Base-by-base conservation (phyloP, 2,329 filamentous ascomycete genomes). In the Phialocephala sp. region DNA sequence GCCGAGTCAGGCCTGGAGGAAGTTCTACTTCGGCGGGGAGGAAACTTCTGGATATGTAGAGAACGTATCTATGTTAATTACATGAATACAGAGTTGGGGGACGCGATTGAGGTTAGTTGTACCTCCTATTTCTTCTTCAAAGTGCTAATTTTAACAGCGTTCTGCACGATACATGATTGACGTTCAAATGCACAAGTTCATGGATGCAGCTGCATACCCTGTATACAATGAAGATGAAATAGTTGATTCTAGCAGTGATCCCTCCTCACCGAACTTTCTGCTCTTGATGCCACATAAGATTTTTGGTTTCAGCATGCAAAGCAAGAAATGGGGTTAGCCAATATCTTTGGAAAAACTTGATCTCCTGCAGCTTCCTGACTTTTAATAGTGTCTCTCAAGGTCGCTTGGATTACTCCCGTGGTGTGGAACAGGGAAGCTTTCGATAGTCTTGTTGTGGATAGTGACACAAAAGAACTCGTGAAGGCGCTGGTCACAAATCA, bases 131-230 rank as follows among this genome's bases (percentile, higher is more conserved):
- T 35, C 20, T 55, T 15, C 9, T 8, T 39, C 18, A 41, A 59
- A 2, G n/a, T 32, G 3, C 55, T 59, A 14, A 59, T 39, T 43
- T 58, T 2, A 41, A 59, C 9, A 50, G 45, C n/a, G 45, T 43
- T 59, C 20, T 43, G 37, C 56, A 12, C 22, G 56, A 59, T 59
- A 59, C 20, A 59, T 59, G 56, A 59, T 59, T 43, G 56, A 59
- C 43, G 8, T 32, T 43, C 36, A 24, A 14, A 59, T 59, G 20
- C 56, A 59, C 41, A 59, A 59, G 14, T 27, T 50, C 45, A 50
- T 27, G 45, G 8, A 24, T 50, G 8, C 20, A 50, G 15, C 45
- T 50, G 2, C n/a, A 24, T 50, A 50, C 22, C 4, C 45, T 50
- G 15, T 4, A 24, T 12, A 27, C 8, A 11, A 24, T 14, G 45